A percentile compares a stretch with the other conserved stretches of the same genome.
phyloP scores from a whole-genome alignment of 106 monocot genomes.

The Dendrobium nobile region DNA sequence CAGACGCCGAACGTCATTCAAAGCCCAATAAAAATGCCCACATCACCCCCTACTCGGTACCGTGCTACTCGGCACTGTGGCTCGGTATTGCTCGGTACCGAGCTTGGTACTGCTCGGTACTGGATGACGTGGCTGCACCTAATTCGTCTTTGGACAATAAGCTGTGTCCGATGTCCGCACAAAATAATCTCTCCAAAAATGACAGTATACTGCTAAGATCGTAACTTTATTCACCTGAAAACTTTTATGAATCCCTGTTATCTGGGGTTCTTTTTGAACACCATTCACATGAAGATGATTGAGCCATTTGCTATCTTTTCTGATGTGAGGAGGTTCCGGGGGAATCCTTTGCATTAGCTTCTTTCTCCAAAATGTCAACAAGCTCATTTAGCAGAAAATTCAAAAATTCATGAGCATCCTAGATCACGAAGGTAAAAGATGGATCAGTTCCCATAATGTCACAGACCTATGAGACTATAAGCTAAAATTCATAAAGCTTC shows the following conservation, averaged over 20 bases:
- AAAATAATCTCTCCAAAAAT: too few relatives aligned
- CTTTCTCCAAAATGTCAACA: constrained; percentile 49
- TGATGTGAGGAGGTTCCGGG: constrained; percentile 21
- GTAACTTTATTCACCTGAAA: constrained; percentile 32
- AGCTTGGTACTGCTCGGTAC: too few relatives aligned
- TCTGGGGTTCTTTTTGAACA: constrained; percentile 25
- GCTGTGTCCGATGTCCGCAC: too few relatives aligned
- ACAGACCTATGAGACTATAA: not conserved
- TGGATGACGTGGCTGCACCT: too few relatives aligned
- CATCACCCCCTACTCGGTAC: too few relatives aligned
- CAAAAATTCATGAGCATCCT: constrained; percentile 61
- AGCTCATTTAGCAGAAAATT: constrained; percentile 47
- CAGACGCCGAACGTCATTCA: too few relatives aligned
- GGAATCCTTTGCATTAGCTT: constrained; percentile 25
- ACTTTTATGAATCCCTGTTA: constrained; percentile 42
- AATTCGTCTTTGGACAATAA: too few relatives aligned
- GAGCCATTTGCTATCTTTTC: constrained; percentile 36
- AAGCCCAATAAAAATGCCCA: too few relatives aligned
- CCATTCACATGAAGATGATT: constrained; percentile 28
- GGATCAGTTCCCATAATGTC: not conserved
- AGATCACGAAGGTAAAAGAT: not conserved
- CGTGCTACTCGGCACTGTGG: too few relatives aligned
- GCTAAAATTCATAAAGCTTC: not conserved
- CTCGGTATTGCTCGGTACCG: too few relatives aligned
- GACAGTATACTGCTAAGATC: not conserved